Percentiles rank a stretch among this genome's conserved stretches.
These are phyloP conservation scores for Monilinia fructicola DNA, from an alignment of 2,329 filamentous ascomycete species.

Conservation along the genomic window DNA sequence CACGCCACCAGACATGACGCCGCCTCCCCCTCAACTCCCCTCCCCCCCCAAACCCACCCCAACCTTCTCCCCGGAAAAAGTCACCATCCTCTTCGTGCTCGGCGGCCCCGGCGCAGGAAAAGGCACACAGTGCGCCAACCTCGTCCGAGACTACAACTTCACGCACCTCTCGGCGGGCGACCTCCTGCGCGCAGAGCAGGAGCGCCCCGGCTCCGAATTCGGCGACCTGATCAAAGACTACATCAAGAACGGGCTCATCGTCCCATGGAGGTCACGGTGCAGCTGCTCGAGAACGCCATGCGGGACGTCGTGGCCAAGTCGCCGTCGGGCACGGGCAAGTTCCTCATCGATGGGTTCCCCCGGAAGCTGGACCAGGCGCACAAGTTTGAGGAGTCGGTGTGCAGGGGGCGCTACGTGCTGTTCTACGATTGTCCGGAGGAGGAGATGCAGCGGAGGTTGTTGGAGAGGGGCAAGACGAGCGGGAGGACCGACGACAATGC, in stretches of 20 bases:
- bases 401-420: constrained; percentile 78
- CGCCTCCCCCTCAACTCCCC: constrained; percentile 40
- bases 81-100: constrained; percentile 95
- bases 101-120: constrained; percentile 95
- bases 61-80: constrained; percentile 71
- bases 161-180: constrained; percentile 92
- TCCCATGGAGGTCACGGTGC: constrained; percentile 99
- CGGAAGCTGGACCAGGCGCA: constrained; percentile 95
- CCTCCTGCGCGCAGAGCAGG: constrained; percentile 88
- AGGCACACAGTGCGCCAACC: constrained; percentile 88
- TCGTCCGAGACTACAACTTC: constrained; percentile 87
- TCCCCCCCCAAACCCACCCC: constrained; percentile 58
- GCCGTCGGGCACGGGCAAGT: constrained; percentile 59
- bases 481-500: constrained; percentile 91
- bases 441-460: constrained; percentile 60
- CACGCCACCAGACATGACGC: constrained; percentile 21
- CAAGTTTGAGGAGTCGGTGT: constrained; percentile 89
- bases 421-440: constrained; percentile 94
- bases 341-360: constrained; percentile 82
- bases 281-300: constrained; percentile 94
- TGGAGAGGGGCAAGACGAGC: constrained; percentile 40
- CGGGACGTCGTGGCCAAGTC: constrained; percentile 59
- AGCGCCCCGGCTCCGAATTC: constrained; percentile 81
- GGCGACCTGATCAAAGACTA: constrained; percentile 89
- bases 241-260: constrained; percentile 92